These are phyloP conservation scores for Juglanconis juglandina DNA, from an alignment of 2,329 filamentous ascomycete species.

Conservation along the genomic window DNA sequence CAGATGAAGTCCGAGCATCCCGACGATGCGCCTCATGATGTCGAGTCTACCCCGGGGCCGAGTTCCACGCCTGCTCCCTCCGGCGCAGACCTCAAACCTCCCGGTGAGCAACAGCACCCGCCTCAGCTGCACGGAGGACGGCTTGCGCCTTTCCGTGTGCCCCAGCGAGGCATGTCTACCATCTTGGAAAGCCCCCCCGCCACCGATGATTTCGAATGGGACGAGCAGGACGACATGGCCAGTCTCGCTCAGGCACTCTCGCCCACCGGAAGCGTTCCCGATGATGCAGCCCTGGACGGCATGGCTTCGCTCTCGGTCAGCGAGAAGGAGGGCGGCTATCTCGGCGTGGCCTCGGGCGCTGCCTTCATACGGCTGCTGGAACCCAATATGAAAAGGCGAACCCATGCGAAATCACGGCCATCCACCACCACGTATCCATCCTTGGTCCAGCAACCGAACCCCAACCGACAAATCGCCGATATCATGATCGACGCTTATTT, in stretches of 20 bases:
- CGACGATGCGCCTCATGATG: slow-evolving; percentile 14
- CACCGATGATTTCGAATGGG: slow-evolving; percentile 37
- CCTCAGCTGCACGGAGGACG: slow-evolving; percentile 7
- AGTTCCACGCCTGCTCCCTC: slow-evolving; percentile 5
- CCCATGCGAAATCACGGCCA: slow-evolving; percentile 20
- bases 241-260: slow-evolving; percentile 24
- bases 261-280: slow-evolving; percentile 22
- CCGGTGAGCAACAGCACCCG: slow-evolving; percentile 5
- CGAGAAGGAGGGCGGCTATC: slow-evolving; percentile 39
- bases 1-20: slow-evolving; percentile 17
- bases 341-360: slow-evolving; percentile 43
- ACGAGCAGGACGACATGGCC: slow-evolving; percentile 29
- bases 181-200: slow-evolving; percentile 30
- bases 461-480: slow-evolving; percentile 25
- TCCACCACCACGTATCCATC: slow-evolving; percentile 16
- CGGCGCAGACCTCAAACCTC: slow-evolving; percentile 9
- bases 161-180: slow-evolving; percentile 18
- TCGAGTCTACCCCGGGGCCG: slow-evolving; percentile 9
- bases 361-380: slow-evolving; percentile 39
- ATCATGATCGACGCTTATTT: slow-evolving; percentile 40
- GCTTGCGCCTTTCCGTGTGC: slow-evolving; percentile 20
- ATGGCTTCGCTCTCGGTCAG: slow-evolving; percentile 36
- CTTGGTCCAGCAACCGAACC: slow-evolving; percentile 28
- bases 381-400: slow-evolving; percentile 24
- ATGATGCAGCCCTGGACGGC: slow-evolving; percentile 33